Conservation (phyloP, 352 stramenopile species). For the Pilasporangium apinafurcum region DNA sequence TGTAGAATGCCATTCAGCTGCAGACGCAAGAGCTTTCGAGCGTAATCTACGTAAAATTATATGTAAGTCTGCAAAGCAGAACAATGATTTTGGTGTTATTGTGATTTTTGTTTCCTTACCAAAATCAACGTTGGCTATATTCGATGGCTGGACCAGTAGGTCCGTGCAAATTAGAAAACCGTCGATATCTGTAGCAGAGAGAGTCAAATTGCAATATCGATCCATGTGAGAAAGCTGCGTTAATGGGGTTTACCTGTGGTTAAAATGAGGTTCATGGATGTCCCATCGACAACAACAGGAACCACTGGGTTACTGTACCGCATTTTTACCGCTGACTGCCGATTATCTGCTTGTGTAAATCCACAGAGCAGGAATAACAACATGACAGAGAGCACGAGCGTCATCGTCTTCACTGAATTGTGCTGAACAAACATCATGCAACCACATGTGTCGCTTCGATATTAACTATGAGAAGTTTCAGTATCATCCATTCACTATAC, state of each 20-base stretch:
- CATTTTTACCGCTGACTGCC: conserved; percentile 25
- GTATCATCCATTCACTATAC: too few relatives aligned
- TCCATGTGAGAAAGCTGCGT: not conserved
- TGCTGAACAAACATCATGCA: too few relatives aligned
- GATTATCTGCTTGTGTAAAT: not conserved
- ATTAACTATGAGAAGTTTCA: too few relatives aligned
- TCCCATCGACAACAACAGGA: conserved; percentile 18
- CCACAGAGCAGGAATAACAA: not conserved
- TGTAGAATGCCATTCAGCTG: conserved; percentile 32
- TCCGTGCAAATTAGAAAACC: conserved; percentile 34
- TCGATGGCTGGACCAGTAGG: not conserved
- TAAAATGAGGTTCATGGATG: conserved; percentile 25
- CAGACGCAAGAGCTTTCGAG: conserved; percentile 42
- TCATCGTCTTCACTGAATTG: too few relatives aligned
- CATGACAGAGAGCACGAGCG: not conserved
- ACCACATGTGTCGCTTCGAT: too few relatives aligned
- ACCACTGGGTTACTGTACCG: conserved; percentile 34
- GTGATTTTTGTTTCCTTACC: conserved; percentile 5
- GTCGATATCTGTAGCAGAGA: conserved; percentile 16
- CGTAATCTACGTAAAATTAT: conserved; percentile 27
- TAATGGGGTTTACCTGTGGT: conserved; percentile 22
- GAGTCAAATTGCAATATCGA: not conserved
- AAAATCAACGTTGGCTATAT: conserved; percentile 20
- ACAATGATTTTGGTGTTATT: not conserved
- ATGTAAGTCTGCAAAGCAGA: not conserved